Evolutionary conservation across 2,329 filamentous ascomycete species (phyloP).

Genomic region (Cordyceps cicadae): DNA sequence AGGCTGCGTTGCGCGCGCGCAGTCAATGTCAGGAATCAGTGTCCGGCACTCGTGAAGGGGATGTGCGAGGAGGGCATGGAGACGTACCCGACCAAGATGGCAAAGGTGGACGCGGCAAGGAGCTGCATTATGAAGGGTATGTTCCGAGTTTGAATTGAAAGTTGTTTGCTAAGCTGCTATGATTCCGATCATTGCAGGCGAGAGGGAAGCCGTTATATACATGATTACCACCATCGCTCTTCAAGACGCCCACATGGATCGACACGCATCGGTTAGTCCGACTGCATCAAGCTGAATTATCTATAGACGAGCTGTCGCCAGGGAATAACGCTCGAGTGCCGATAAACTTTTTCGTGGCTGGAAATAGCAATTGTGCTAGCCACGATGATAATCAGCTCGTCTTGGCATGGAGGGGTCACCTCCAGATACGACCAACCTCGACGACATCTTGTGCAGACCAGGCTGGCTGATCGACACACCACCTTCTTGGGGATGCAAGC

Average conservation of each 20-base stretch:
- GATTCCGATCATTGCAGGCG: background rate
- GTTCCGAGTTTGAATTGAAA: background rate
- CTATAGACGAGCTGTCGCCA: background rate
- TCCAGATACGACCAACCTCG: too few relatives aligned
- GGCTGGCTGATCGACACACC: background rate
- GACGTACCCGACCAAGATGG: background rate
- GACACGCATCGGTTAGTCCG: too few relatives aligned
- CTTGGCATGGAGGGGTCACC: constrained; percentile 2
- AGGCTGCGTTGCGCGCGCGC: background rate
- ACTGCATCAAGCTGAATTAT: background rate
- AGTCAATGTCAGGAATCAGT: background rate
- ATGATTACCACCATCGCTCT: background rate
- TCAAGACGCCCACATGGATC: background rate
- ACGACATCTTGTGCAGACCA: background rate
- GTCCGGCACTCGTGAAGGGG: too few relatives aligned
- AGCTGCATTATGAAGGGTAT: background rate
- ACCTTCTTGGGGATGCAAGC: background rate
- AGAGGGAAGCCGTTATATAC: background rate
- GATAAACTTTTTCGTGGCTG: background rate
- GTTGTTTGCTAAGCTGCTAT: too few relatives aligned
- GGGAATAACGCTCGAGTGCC: background rate
- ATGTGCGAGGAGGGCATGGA: background rate
- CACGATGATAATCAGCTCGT: background rate
- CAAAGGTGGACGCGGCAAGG: background rate
- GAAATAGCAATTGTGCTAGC: background rate